Evolutionary conservation across 352 stramenopile species (phyloP).

Genomic region (Phytophthora sp.): DNA sequence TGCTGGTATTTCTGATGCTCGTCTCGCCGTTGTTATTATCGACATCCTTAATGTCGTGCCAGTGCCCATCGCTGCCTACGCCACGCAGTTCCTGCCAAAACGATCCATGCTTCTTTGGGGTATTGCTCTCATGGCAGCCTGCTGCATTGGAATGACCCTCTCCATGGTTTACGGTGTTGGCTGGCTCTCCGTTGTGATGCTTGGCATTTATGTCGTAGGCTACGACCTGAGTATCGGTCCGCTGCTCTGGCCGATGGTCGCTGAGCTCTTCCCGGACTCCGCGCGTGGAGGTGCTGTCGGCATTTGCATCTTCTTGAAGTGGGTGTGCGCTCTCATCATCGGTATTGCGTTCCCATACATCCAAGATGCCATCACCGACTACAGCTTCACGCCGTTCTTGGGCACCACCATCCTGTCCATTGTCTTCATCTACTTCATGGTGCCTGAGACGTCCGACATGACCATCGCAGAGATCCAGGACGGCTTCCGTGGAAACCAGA

Average conservation of each 20-base stretch:
- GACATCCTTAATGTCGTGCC: constrained; percentile 56
- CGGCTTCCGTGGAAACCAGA: constrained; percentile 31
- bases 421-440: constrained; percentile 42
- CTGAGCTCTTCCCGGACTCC: constrained; percentile 61
- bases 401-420: constrained; percentile 33
- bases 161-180: constrained; percentile 33
- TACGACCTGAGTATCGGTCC: constrained; percentile 59
- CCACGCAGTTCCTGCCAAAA: constrained; percentile 40
- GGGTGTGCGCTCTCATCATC: constrained; percentile 50
- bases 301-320: constrained; percentile 56
- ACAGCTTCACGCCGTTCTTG: constrained; percentile 58
- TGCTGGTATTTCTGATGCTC: constrained; percentile 50
- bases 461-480: constrained; percentile 64
- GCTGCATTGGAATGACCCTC: constrained; percentile 45
- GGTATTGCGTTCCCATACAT: constrained; percentile 63
- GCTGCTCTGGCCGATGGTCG: constrained; percentile 48
- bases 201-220: constrained; percentile 44
- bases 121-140: constrained; percentile 42
- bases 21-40: constrained; percentile 56
- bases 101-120: constrained; percentile 45
- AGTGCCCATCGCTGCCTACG: constrained; percentile 26
- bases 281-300: constrained; percentile 40
- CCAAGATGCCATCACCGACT: constrained; percentile 43
- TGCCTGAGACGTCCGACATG: constrained; percentile 64
- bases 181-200: constrained; percentile 50